Conservation (phyloP, 768 basidiomycete species). For the Russula ochroleuca region DNA sequence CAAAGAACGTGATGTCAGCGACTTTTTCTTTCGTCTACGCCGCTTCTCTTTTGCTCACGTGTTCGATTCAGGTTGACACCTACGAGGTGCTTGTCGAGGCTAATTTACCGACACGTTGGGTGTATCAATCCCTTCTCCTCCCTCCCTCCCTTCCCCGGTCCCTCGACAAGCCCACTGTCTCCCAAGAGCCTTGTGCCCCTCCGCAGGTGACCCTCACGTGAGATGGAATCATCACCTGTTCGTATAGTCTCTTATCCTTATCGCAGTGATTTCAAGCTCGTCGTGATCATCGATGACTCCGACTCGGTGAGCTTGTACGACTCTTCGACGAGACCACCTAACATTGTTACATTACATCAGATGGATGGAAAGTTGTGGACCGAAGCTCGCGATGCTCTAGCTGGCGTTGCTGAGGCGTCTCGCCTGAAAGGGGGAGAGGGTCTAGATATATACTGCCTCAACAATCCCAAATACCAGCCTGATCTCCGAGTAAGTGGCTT, state of each 20-base stretch:
- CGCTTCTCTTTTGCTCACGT: neutral
- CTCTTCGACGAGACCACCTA: neutral
- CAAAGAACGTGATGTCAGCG: constrained; percentile 34
- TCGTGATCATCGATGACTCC: constrained; percentile 42
- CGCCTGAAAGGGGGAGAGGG: constrained; percentile 39
- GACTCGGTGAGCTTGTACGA: constrained; percentile 34
- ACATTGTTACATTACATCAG: constrained; percentile 22
- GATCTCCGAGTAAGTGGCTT: constrained; percentile 31
- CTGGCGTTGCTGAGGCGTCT: constrained; percentile 39
- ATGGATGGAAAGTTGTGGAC: constrained; percentile 43
- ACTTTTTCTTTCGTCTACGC: neutral
- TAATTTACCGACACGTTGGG: constrained; percentile 23
- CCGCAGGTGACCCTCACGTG: constrained; percentile 7
- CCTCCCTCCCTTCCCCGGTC: neutral
- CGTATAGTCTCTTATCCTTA: neutral
- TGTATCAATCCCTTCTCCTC: constrained; percentile 1
- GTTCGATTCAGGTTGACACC: constrained; percentile 29
- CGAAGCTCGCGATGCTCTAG: constrained; percentile 41
- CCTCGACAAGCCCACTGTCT: neutral
- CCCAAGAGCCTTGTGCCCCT: neutral
- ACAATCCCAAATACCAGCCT: constrained; percentile 26
- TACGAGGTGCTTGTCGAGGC: constrained; percentile 38
- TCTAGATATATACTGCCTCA: constrained; percentile 43
- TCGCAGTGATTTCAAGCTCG: constrained; percentile 40
- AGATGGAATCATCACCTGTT: neutral